phyloP scores from a whole-genome alignment of 1,139 yeast species.

The Yamadazyma dushanensis region DNA sequence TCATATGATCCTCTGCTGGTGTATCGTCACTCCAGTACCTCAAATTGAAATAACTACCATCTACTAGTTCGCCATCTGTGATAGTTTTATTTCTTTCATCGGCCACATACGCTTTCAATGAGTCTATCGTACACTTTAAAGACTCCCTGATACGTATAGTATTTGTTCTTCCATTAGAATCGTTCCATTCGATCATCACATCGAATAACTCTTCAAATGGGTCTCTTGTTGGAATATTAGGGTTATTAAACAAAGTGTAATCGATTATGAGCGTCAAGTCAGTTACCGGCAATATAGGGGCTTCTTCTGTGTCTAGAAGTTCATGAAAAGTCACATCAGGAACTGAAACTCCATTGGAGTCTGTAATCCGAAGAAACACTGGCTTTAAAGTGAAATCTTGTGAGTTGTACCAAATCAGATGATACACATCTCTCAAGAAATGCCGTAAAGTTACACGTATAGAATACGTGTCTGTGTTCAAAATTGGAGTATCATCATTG shows the following conservation, averaged over 20 bases:
- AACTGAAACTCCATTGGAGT: slow-evolving; percentile 9
- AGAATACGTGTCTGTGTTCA: slow-evolving; percentile 11
- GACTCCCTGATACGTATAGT: slow-evolving; percentile 22
- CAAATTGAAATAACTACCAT: slow-evolving; percentile 15
- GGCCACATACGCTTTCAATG: slow-evolving; percentile 23
- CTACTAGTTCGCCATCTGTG: slow-evolving; percentile 9
- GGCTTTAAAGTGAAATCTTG: slow-evolving; percentile 25
- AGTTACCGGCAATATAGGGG: slow-evolving; percentile 9
- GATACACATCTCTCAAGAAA: slow-evolving; percentile 22
- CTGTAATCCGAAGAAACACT: slow-evolving; percentile 19
- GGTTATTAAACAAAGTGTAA: slow-evolving; percentile 21
- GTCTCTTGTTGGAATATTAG: slow-evolving; percentile 21
- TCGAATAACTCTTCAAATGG: slow-evolving; percentile 28
- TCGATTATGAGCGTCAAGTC: slow-evolving; percentile 23
- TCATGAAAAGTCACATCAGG: slow-evolving; percentile 17
- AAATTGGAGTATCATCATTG: slow-evolving; percentile 5
- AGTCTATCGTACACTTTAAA: slow-evolving; percentile 22
- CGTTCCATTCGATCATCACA: slow-evolving; percentile 20
- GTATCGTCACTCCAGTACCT: slow-evolving; percentile 16
- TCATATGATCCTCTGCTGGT: slow-evolving; percentile 13
- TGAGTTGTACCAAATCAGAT: slow-evolving; percentile 32
- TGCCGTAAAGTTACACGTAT: slow-evolving; percentile 24
- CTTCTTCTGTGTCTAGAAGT: slow-evolving; percentile 14
- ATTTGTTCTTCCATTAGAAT: slow-evolving; percentile 12
- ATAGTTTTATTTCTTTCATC: slow-evolving; percentile 16